Evolutionary conservation across 345 rosid species (phyloP), one percentile per base, ranked within the genome.

Genomic region (Nephelium lappaceum): DNA sequence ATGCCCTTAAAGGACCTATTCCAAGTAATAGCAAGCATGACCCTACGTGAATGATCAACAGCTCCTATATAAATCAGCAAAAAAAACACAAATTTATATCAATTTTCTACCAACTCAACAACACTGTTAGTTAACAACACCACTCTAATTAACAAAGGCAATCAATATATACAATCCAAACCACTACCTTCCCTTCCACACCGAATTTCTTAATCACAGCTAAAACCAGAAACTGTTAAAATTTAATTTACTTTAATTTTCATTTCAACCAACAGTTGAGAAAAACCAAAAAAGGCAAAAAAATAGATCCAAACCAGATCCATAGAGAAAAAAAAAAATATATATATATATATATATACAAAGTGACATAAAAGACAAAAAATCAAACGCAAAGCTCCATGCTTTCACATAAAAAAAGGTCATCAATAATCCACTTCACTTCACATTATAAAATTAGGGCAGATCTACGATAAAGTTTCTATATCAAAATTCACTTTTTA

Each of bases 21-120:
- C 99, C 99, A 96, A 21, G 98, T 94, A 79, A 96, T 94, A 64
- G 93, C 98, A 41, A 92, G 94, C 98, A 96, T 88, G 39, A 96
- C 98, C 79, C 94, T 88, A 5, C 92, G 97, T 18, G 97, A 94
- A 89, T 96, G 99, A 88, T 96, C 98, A 69, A 96, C 87, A 71
- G 88, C 85, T 69, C 92, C 99, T 95, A 89, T 95, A 89, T 83
- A 80, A 80, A 77, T 49, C 4, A 8, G 61, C 11, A 24, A 47
- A 31, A 31, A 31, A 53, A 57, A 51, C 60, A n/a, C 63, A 63
- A 25, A 25, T 63, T 78, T 71, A 23, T 53, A 81, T 77, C 23
- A 67, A 68, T 8, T 4, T 5, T 69, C 8, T 62, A 6, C 19
- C 23, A 41, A 42, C 5, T 27, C 27, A 14, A 69, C 23, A 11